These are phyloP conservation scores for Marchantia polymorpha DNA, from an alignment of 225 moss, liverwort and hornwort species.

Conservation along the genomic window DNA sequence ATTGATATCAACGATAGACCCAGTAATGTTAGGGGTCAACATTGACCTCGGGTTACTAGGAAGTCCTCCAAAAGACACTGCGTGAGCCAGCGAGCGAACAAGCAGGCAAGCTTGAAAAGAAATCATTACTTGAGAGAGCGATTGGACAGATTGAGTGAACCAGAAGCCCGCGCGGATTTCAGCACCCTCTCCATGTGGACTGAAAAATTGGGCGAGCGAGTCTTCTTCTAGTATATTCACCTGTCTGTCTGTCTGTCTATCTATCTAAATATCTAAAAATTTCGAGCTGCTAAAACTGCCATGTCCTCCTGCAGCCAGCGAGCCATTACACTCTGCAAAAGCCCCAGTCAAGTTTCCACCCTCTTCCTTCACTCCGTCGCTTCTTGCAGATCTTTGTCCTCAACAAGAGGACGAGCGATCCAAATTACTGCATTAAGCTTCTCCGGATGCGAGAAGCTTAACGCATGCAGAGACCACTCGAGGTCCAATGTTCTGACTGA, in stretches of 20 bases:
- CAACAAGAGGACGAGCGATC: neutral
- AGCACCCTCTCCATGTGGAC: slow-evolving; percentile 60
- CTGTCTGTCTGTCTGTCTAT: neutral
- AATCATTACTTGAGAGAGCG: slow-evolving; percentile 55
- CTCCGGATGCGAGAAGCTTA: neutral
- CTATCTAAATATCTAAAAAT: neutral
- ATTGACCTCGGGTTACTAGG: too few species aligned
- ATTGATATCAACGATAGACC: too few species aligned
- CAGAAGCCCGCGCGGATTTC: slow-evolving; percentile 78
- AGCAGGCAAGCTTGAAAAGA: neutral
- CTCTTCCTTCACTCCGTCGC: neutral
- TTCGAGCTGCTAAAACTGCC: neutral
- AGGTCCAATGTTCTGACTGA: neutral
- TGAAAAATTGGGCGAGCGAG: neutral
- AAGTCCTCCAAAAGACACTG: too few species aligned
- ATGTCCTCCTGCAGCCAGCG: neutral
- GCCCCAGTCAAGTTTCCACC: neutral
- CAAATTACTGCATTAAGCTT: neutral
- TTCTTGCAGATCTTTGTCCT: neutral
- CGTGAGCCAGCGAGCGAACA: too few species aligned
- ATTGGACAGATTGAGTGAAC: slow-evolving; percentile 79
- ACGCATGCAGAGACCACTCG: neutral
- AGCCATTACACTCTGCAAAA: neutral
- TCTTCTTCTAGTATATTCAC: neutral
- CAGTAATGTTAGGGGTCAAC: too few species aligned